phyloP scores from a whole-genome alignment of 306 rosid genomes.

The Casuarina equisetifolia region DNA sequence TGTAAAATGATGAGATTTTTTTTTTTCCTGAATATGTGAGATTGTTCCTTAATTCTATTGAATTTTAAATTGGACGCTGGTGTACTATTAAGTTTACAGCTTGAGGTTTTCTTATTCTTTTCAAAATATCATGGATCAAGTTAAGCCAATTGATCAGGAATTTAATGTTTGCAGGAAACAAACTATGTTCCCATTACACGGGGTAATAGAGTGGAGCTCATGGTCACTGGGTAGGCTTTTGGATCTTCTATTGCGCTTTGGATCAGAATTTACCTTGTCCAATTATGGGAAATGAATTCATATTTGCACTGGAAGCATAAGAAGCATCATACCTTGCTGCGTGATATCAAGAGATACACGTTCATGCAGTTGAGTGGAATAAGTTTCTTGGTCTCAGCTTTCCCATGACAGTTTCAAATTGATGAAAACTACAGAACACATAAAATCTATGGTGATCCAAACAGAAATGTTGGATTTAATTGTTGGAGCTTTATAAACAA shows the following conservation, averaged over 20 bases:
- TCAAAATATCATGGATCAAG: conserved; percentile 2
- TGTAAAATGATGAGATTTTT: neutral
- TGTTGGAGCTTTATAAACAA: neutral
- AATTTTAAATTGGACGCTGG: neutral
- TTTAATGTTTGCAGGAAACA: conserved; percentile 60
- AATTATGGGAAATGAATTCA: conserved; percentile 3
- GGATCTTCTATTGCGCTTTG: conserved; percentile 23
- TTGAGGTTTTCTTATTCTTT: neutral
- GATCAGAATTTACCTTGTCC: conserved; percentile 9
- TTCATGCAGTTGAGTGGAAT: conserved; percentile 3
- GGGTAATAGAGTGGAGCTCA: conserved; percentile 83
- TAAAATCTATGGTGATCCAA: neutral
- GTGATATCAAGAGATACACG: neutral
- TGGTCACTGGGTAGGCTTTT: conserved; percentile 82
- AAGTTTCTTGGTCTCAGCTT: conserved; percentile 15
- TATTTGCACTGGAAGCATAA: neutral
- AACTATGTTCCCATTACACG: conserved; percentile 89
- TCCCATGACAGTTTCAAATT: conserved; percentile 9
- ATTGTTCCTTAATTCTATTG: no score
- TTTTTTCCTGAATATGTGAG: neutral
- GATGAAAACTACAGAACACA: conserved; percentile 5
- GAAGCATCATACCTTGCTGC: neutral
- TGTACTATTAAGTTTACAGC: neutral
- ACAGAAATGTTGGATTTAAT: neutral
- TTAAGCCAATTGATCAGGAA: conserved; percentile 7